phyloP scores from a whole-genome alignment of 129 eudicot species.

The carrot (Daucus carota) region DH1_v3.0 NC_030383.2:51378001-51378500 shows the following conservation, averaged over 20 bases:
- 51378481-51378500: background rate
- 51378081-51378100: conserved; percentile 30
- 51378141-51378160: conserved; percentile 39
- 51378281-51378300: conserved; percentile 2
- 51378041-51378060: background rate
- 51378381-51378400: conserved; percentile 5
- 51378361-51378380: background rate
- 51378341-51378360: background rate
- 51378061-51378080: conserved; percentile 5
- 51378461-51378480: background rate
- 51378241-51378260: background rate
- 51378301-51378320: conserved; percentile 7
- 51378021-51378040: background rate
- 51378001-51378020: background rate
- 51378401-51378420: conserved; percentile 6
- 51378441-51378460: background rate
- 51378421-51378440: background rate
- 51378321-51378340: conserved; percentile 6
- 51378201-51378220: conserved; percentile 3
- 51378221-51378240: background rate
- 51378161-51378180: conserved; percentile 18
- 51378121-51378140: conserved; percentile 49
- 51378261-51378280: conserved; percentile 6
- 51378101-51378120: conserved; percentile 39
- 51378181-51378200: conserved; percentile 6